These are phyloP conservation scores for Anisogramma anomala DNA, from an alignment of 2,329 filamentous ascomycete genomes.

Conservation along the genomic window DNA sequence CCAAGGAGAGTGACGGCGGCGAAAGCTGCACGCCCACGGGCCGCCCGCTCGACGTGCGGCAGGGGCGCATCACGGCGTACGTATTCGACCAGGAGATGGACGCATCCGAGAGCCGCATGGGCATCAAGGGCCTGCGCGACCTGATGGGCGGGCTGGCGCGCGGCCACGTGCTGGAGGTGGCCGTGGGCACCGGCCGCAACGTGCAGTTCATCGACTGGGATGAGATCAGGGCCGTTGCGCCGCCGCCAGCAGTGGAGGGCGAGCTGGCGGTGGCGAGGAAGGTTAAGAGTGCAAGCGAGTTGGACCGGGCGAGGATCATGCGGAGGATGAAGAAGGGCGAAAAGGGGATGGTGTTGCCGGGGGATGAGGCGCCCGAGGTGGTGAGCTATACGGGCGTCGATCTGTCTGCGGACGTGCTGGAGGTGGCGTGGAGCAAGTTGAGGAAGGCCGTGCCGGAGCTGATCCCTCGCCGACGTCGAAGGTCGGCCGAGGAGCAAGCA, in stretches of 20 bases:
- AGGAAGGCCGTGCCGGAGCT: slow-evolving; percentile 28
- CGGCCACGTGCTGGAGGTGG: slow-evolving; percentile 51
- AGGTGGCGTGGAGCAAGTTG: slow-evolving; percentile 43
- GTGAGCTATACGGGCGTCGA: slow-evolving; percentile 51
- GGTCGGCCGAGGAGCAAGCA: neutral
- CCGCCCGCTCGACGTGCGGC: slow-evolving; percentile 34
- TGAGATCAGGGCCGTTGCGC: slow-evolving; percentile 22
- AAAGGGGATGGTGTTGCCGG: slow-evolving; percentile 13
- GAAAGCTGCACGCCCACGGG: slow-evolving; percentile 32
- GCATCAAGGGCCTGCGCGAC: slow-evolving; percentile 39
- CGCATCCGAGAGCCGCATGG: slow-evolving; percentile 44
- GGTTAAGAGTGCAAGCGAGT: slow-evolving; percentile 16
- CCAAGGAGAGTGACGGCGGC: slow-evolving; percentile 15
- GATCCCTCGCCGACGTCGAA: slow-evolving; percentile 14
- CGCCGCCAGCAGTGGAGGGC: slow-evolving; percentile 11
- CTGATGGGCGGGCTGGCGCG: slow-evolving; percentile 35
- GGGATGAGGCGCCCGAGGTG: slow-evolving; percentile 24
- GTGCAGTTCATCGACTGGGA: slow-evolving; percentile 48
- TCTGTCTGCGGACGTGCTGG: slow-evolving; percentile 48
- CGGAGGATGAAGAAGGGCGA: slow-evolving; percentile 13
- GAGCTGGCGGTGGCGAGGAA: slow-evolving; percentile 15
- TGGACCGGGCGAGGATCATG: slow-evolving; percentile 16
- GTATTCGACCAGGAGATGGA: slow-evolving; percentile 50
- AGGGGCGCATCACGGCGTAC: slow-evolving; percentile 31
- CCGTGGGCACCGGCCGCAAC: slow-evolving; percentile 52